phyloP scores from a whole-genome alignment of 164 flowering plant genomes.

The grape (Vitis vinifera) region ASM3070453v1 NC_081814.1:7459001-7459500 shows the following conservation, averaged over 20 bases:
- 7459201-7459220: slow-evolving; percentile 77
- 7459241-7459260: slow-evolving; percentile 50
- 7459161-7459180: slow-evolving; percentile 14
- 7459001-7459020: too few relatives aligned
- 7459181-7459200: slow-evolving; percentile 36
- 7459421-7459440: slow-evolving; percentile 67
- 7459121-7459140: neutral
- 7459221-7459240: slow-evolving; percentile 70
- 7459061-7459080: too few relatives aligned
- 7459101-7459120: too few relatives aligned
- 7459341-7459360: neutral
- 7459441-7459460: slow-evolving; percentile 32
- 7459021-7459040: too few relatives aligned
- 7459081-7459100: too few relatives aligned
- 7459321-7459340: too few relatives aligned
- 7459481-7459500: slow-evolving; percentile 30
- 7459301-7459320: neutral
- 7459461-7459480: slow-evolving; percentile 28
- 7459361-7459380: slow-evolving; percentile 17
- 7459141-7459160: neutral
- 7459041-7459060: too few relatives aligned
- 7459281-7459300: slow-evolving; percentile 60
- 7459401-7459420: slow-evolving; percentile 87
- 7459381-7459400: slow-evolving; percentile 58
- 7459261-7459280: slow-evolving; percentile 61